Evolutionary conservation across 2,329 filamentous ascomycete genomes (phyloP).

Genomic region (Ascochyta viciae-villosae): DNA sequence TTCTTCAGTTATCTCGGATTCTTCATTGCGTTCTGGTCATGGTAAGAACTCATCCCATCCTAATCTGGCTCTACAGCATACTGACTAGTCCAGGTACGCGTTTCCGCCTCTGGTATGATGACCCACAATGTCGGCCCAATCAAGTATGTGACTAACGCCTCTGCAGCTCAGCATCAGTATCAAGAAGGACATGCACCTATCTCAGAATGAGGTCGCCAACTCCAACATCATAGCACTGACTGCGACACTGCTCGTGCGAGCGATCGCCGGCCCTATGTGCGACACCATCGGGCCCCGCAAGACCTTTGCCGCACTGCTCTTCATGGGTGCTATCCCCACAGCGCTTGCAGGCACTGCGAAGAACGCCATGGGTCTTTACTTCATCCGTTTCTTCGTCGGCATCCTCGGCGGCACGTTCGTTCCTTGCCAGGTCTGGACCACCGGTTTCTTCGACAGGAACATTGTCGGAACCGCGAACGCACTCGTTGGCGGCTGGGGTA

Average conservation of each 20-base stretch:
- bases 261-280: constrained; percentile 82
- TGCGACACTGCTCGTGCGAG: constrained; percentile 70
- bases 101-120: constrained; percentile 78
- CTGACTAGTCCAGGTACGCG: constrained; percentile 69
- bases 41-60: constrained; percentile 50
- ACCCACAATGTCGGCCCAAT: constrained; percentile 11
- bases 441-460: constrained; percentile 92
- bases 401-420: constrained; percentile 81
- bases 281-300: constrained; percentile 82
- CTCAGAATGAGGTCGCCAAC: constrained; percentile 76
- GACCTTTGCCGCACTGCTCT: constrained; percentile 79
- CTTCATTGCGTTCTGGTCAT: constrained; percentile 87
- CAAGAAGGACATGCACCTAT: constrained; percentile 77
- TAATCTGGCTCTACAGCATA: constrained; percentile 11
- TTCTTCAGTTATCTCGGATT: constrained; percentile 90
- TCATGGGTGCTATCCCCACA: constrained; percentile 80
- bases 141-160: constrained; percentile 52
- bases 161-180: constrained; percentile 64
- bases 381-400: constrained; percentile 80
- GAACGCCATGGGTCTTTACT: constrained; percentile 71
- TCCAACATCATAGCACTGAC: constrained; percentile 85
- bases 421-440: constrained; percentile 91
- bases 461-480: constrained; percentile 89
- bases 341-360: constrained; percentile 81
- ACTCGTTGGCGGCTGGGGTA: constrained; percentile 83